Evolutionary conservation across 257 asterid species (phyloP).

Genomic region (Linaria vulgaris): DNA sequence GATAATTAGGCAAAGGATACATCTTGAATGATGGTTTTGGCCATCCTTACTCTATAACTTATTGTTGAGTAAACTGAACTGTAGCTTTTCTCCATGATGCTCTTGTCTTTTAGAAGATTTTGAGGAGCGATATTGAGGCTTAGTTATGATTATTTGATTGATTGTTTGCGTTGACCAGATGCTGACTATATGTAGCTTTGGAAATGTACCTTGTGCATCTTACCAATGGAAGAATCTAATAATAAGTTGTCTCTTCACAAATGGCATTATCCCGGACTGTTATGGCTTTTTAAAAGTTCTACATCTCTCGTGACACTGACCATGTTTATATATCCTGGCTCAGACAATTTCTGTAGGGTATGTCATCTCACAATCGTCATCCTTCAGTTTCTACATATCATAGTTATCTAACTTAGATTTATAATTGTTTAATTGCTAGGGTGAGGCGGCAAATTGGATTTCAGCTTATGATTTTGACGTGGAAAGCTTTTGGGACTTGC

Average conservation of each 20-base stretch:
- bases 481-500: neutral
- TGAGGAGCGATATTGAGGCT: no score
- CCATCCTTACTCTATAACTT: no score
- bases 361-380: neutral
- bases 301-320: neutral
- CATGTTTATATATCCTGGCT: neutral
- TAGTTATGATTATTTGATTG: no score
- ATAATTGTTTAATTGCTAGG: neutral
- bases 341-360: neutral
- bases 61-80: no score
- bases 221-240: neutral
- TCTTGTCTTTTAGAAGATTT: no score
- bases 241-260: no score
- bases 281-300: slow-evolving; percentile 2
- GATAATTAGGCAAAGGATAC: no score
- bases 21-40: no score
- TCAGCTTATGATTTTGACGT: neutral
- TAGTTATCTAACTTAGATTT: neutral
- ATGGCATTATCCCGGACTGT: slow-evolving; percentile 9
- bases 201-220: neutral
- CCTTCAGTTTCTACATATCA: neutral
- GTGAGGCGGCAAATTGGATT: neutral
- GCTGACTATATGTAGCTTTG: neutral
- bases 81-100: no score
- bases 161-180: neutral